Conservation (phyloP, 2,329 filamentous ascomycete species). For the Trichoderma oligosporum region DNA sequence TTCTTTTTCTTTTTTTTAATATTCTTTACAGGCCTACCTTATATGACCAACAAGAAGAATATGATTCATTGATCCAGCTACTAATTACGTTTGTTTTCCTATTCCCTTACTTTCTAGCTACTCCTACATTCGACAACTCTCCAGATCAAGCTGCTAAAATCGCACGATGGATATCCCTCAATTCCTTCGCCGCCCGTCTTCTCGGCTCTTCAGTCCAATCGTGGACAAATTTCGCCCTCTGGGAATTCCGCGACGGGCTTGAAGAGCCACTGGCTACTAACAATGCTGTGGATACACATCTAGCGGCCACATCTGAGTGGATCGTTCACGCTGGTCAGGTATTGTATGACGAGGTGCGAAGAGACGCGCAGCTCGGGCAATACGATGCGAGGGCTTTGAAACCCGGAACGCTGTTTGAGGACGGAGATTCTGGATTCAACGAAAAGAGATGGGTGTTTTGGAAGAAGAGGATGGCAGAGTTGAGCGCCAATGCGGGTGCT, state of each 20-base stretch:
- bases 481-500: constrained; percentile 22
- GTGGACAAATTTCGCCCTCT: constrained; percentile 31
- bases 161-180: constrained; percentile 31
- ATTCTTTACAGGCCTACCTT: too few relatives aligned
- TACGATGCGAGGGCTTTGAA: constrained; percentile 23
- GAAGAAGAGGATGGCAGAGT: constrained; percentile 27
- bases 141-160: constrained; percentile 24
- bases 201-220: constrained; percentile 24
- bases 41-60: too few relatives aligned
- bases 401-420: constrained; percentile 25
- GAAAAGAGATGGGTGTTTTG: constrained; percentile 33
- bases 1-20: too few relatives aligned
- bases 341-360: constrained; percentile 24
- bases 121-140: constrained; percentile 26
- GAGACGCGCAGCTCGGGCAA: constrained; percentile 22
- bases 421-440: constrained; percentile 24
- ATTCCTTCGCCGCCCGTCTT: constrained; percentile 34
- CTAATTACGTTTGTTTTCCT: too few relatives aligned
- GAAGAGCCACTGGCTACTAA: constrained; percentile 26
- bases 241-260: constrained; percentile 31
- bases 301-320: constrained; percentile 31
- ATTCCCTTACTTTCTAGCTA: constrained; percentile 20
- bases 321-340: constrained; percentile 29
- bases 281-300: constrained; percentile 22
- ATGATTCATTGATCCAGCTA: too few relatives aligned